phyloP scores from a whole-genome alignment of 352 stramenopile species.

The Pythium dissotocum region DNA sequence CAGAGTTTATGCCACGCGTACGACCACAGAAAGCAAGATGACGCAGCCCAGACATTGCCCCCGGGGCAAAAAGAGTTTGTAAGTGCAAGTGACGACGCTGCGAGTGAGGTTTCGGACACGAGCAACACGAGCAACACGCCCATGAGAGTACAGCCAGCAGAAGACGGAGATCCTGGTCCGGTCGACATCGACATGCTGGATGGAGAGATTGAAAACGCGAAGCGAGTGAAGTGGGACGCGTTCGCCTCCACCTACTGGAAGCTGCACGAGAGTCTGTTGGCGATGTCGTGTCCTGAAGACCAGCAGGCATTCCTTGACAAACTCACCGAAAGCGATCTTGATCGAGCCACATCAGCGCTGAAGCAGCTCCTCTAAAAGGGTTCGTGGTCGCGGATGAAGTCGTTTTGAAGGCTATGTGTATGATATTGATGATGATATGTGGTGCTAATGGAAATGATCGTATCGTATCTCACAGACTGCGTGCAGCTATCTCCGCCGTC shows the following conservation, averaged over 20 bases:
- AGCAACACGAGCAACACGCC: background rate
- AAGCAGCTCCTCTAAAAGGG: constrained; percentile 37
- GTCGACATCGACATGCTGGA: constrained; percentile 19
- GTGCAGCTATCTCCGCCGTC: background rate
- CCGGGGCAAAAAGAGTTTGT: background rate
- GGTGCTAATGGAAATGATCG: background rate
- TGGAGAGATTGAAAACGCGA: constrained; percentile 20
- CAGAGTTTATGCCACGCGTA: background rate
- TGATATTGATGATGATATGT: background rate
- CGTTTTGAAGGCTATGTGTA: background rate
- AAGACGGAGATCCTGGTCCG: background rate
- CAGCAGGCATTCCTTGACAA: constrained; percentile 31
- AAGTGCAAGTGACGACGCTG: background rate
- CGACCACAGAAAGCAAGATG: background rate
- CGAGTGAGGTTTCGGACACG: background rate
- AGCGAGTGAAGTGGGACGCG: constrained; percentile 25
- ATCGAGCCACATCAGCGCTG: constrained; percentile 46
- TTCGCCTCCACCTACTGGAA: constrained; percentile 38
- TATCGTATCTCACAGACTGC: constrained; percentile 2
- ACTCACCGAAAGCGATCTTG: constrained; percentile 47
- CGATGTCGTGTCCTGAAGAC: constrained; percentile 31
- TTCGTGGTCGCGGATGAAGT: background rate
- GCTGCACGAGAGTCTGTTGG: constrained; percentile 39
- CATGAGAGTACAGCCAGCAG: background rate
- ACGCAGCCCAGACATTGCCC: background rate